Evolutionary conservation across 768 basidiomycete genomes (phyloP), one percentile per base, ranked within the genome.

Genomic region (Boletus pseudopeckii): DNA sequence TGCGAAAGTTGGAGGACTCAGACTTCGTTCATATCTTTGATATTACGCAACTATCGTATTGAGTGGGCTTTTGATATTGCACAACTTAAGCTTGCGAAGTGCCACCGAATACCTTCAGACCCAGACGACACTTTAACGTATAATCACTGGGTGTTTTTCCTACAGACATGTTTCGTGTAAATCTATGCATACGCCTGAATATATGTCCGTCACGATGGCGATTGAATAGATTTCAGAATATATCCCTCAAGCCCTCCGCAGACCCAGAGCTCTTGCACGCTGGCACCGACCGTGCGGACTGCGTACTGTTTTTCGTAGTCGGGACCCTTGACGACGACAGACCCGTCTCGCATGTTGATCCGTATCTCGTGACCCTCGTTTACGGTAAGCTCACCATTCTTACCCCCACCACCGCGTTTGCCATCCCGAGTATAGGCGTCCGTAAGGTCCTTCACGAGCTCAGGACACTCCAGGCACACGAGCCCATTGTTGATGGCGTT

Each of bases 401-500:
- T 79, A 0, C 92, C 91, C 1, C 96, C 96, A 14, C 83, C 78
- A 18, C 90, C 88, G 2, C 96, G 76, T 68, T 75, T 75, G 0
- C 88, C 90, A 45, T 84, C 85, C 69, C 82, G 85, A 0, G 85
- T 88, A 66, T 86, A 92, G 44, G 73, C 70, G 38, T 74, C 72
- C 1, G 97, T 98, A 51, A 98, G 76, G 61, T 97, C 93, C 17
- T 75, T 72, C 17, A 98, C 88, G 38, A 99, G 82, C 64, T 89
- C 90, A 0, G 96, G 95, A 54, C 84, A 88, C 73, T 98, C 96
- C 42, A 98, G 72, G 66, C 97, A 97, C 47, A 99, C 91, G 7
- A 99, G 78, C 10, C 94, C 96, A 67, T 99, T 98, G 75, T 99
- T 99, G 75, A 98, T 98, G 17, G 93, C 90, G 71, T 99, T 99